Percentiles rank a stretch among this genome's conserved stretches.
Evolutionary conservation across 768 basidiomycete species (phyloP).

Genomic region (Tylopilus sp.): DNA sequence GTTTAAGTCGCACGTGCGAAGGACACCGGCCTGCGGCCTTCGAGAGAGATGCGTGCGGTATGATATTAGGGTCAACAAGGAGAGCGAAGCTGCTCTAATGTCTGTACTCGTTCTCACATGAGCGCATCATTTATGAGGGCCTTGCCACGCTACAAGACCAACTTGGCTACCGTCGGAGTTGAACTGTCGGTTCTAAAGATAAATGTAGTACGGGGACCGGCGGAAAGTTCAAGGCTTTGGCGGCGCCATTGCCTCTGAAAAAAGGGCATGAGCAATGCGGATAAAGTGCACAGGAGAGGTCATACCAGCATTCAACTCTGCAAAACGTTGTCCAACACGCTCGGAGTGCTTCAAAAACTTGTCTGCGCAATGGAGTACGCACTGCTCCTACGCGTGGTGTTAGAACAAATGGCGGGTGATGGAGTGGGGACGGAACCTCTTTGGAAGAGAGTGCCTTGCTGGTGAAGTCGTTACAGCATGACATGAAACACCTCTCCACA

Average conservation of each 20-base stretch:
- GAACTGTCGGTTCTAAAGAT: background rate
- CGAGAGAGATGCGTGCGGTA: background rate
- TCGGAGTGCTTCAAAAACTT: constrained; percentile 98
- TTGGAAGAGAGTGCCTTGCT: constrained; percentile 90
- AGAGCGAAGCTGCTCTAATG: constrained; percentile 16
- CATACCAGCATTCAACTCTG: constrained; percentile 88
- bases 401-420: constrained; percentile 3
- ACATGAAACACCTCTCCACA: constrained; percentile 93
- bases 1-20: background rate
- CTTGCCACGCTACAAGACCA: constrained; percentile 13
- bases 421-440: constrained; percentile 54
- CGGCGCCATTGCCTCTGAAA: constrained; percentile 31
- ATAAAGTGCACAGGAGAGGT: constrained; percentile 4
- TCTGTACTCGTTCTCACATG: constrained; percentile 13
- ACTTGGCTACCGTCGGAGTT: constrained; percentile 4
- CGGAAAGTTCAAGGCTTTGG: constrained; percentile 27
- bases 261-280: background rate
- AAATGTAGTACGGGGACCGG: background rate
- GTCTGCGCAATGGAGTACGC: constrained; percentile 91
- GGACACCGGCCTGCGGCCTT: background rate
- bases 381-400: constrained; percentile 63
- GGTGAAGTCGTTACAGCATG: constrained; percentile 96
- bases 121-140: constrained; percentile 6
- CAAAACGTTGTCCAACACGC: constrained; percentile 86
- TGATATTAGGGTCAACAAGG: constrained; percentile 14